Percentiles rank a stretch among this genome's conserved stretches.
These are phyloP conservation scores for Cenchrus americanus DNA, from an alignment of 176 grass and related monocot genomes.

Conservation along the genomic window DNA sequence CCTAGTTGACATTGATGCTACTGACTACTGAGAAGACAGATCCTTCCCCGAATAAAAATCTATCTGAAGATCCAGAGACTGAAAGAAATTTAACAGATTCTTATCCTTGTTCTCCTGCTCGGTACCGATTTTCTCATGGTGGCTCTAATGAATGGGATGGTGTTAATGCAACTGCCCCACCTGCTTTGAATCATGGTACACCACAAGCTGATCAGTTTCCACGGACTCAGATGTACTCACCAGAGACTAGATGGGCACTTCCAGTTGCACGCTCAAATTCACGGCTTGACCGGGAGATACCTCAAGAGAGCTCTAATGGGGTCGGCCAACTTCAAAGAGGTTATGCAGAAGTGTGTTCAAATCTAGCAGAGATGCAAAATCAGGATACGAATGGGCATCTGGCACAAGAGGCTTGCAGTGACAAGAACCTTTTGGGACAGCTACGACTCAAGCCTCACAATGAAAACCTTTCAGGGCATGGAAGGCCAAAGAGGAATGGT, in stretches of 20 bases:
- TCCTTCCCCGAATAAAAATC: conserved; percentile 31
- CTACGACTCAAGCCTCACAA: conserved; percentile 18
- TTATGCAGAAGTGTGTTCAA: conserved; percentile 23
- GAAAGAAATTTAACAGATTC: conserved; percentile 23
- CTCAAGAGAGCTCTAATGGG: conserved; percentile 22
- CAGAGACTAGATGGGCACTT: conserved; percentile 27
- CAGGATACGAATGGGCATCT: conserved; percentile 33
- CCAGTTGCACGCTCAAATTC: conserved; percentile 37
- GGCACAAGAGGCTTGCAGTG: conserved; percentile 28
- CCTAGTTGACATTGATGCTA: conserved; percentile 31
- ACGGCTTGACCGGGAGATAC: conserved; percentile 43
- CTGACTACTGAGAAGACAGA: conserved; percentile 34
- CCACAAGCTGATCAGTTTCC: conserved; percentile 12
- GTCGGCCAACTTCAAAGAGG: conserved; percentile 16
- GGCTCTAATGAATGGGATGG: conserved; percentile 21
- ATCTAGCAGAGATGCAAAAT: conserved; percentile 33
- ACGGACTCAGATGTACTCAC: conserved; percentile 26
- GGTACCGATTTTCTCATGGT: not conserved
- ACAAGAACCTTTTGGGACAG: conserved; percentile 10
- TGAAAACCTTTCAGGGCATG: conserved; percentile 22
- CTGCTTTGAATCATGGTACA: conserved; percentile 25
- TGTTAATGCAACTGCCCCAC: conserved; percentile 9
- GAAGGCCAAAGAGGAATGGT: conserved; percentile 9
- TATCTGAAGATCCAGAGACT: conserved; percentile 31
- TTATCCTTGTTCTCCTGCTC: conserved; percentile 24